Evolutionary conservation across 192 early-diverging fungal species (phyloP).

Genomic region (Gorgonomyces haynaldii): DNA sequence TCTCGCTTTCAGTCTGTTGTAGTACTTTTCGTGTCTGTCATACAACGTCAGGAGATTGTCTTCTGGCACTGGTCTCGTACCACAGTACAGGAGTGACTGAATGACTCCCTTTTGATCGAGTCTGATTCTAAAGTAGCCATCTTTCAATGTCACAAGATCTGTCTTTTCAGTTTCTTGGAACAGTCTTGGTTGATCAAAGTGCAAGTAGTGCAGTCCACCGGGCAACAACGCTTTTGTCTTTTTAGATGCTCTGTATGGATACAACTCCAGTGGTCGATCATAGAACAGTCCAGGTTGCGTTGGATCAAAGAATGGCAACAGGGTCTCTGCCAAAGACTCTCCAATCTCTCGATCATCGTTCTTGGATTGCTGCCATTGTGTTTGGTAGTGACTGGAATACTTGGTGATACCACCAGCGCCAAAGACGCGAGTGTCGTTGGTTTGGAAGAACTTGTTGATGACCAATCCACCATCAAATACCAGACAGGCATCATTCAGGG

Average conservation of each 20-base stretch:
- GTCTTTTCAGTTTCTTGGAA: slow-evolving; percentile 27
- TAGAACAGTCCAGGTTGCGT: slow-evolving; percentile 3
- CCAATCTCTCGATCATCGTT: slow-evolving; percentile 38
- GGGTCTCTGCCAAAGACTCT: slow-evolving; percentile 20
- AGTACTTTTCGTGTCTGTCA: slow-evolving; percentile 37
- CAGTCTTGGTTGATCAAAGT: slow-evolving; percentile 34
- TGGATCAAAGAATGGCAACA: slow-evolving; percentile 34
- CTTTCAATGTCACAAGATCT: slow-evolving; percentile 31
- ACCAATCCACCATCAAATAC: slow-evolving; percentile 42
- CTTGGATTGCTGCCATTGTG: slow-evolving; percentile 31
- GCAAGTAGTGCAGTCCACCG: slow-evolving; percentile 29
- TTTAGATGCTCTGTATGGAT: slow-evolving; percentile 13
- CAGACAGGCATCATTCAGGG: slow-evolving; percentile 38
- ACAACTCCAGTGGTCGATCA: slow-evolving; percentile 5
- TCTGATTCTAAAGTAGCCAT: slow-evolving; percentile 28
- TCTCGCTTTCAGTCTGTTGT: slow-evolving; percentile 33
- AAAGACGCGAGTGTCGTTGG: slow-evolving; percentile 39
- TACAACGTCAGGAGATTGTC: slow-evolving; percentile 35
- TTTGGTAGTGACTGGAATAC: slow-evolving; percentile 38
- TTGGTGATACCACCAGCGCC: slow-evolving; percentile 41
- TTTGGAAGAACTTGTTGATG: slow-evolving; percentile 41
- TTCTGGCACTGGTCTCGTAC: slow-evolving; percentile 19
- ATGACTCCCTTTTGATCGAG: slow-evolving; percentile 35
- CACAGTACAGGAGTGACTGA: slow-evolving; percentile 35
- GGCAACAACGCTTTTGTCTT: slow-evolving; percentile 28